Percentiles rank a stretch among this genome's conserved stretches.
These are phyloP conservation scores for Pseudocercospora cruenta DNA, from an alignment of 2,329 filamentous ascomycete genomes.

Conservation along the genomic window DNA sequence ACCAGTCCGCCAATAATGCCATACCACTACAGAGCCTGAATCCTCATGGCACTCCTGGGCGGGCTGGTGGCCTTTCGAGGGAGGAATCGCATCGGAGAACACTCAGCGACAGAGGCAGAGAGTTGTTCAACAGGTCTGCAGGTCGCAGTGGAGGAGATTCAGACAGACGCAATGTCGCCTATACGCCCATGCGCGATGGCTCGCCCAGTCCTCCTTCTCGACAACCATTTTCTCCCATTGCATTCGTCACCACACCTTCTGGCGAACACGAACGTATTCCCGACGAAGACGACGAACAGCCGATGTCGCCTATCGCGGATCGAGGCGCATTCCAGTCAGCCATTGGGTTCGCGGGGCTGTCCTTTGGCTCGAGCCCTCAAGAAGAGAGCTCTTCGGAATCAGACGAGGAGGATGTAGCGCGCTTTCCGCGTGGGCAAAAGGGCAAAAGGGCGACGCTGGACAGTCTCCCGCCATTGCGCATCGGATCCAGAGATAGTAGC, in stretches of 20 bases:
- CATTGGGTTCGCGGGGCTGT: conserved; percentile 52
- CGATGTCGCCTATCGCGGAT: conserved; percentile 50
- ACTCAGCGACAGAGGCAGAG: conserved; percentile 54
- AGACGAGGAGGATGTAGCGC: conserved; percentile 27
- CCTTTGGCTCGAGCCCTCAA: conserved; percentile 36
- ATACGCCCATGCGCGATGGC: conserved; percentile 56
- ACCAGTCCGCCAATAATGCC: conserved; percentile 55
- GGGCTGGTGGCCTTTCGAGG: conserved; percentile 35
- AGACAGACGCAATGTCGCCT: conserved; percentile 36
- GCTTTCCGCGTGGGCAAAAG: conserved; percentile 14
- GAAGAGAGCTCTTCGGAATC: conserved; percentile 28
- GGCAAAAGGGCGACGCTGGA: conserved; percentile 26
- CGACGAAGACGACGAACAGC: conserved; percentile 42
- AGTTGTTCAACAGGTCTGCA: conserved; percentile 42
- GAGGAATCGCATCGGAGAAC: conserved; percentile 46
- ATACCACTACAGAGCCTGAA: conserved; percentile 69
- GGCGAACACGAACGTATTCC: conserved; percentile 37
- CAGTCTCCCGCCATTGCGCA: conserved; percentile 37
- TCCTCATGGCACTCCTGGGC: conserved; percentile 33
- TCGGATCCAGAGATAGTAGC: conserved; percentile 24
- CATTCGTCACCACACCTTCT: conserved; percentile 44
- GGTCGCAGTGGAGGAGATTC: conserved; percentile 7
- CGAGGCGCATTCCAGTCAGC: conserved; percentile 53
- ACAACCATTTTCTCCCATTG: conserved; percentile 30
- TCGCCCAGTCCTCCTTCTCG: conserved; percentile 53